Base-by-base conservation (phyloP, 2,329 filamentous ascomycete species). In the Phoma sp. region DNA sequence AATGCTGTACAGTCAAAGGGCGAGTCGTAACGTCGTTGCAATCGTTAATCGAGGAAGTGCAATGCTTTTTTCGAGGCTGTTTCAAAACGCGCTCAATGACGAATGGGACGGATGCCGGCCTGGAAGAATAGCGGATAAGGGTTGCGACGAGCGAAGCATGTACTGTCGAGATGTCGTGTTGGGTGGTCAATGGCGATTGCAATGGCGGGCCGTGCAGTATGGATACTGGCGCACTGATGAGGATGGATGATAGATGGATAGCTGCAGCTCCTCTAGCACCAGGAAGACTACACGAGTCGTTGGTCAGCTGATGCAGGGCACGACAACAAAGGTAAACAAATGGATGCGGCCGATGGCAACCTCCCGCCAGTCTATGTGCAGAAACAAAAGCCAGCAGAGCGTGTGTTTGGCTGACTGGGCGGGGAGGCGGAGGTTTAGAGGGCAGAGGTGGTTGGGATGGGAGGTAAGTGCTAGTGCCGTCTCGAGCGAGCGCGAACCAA, bases 391-490 rank as follows among this genome's bases (percentile, higher is more conserved):
- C 68, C 58, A 63, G 47, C 62, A 60, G 62, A 47, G 54, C 46
- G 60, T 55, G 60, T 64, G 68, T 55, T 63, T 61, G 10, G 62
- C 65, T 65, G 60, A 63, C 64, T 66, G 63, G 51, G 59, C 64
- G 66, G 70, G 70, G 69, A 67, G 67, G 69, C 69, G 69, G 68
- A 69, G 67, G 72, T 70, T 68, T 73, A 70, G 70, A 71, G 67
- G 40, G 73, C 69, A 70, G 70, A 73, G 73, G 74, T 74, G 74
- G 74, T 76, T 76, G 74, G 74, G 74, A 76, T 73, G 69, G 64
- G 66, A 63, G 60, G 63, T 66, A 61, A 63, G 21, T 67, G 70
- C 74, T 75, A 75, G 73, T 63, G 69, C 65, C 52, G 60, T 65
- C 49, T 44, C 65, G 67, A 44, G 41, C 40, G 19, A 33, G 24